Conservation (phyloP, 306 rosid genomes). For the Pterocarpus macrocarpus region DNA sequence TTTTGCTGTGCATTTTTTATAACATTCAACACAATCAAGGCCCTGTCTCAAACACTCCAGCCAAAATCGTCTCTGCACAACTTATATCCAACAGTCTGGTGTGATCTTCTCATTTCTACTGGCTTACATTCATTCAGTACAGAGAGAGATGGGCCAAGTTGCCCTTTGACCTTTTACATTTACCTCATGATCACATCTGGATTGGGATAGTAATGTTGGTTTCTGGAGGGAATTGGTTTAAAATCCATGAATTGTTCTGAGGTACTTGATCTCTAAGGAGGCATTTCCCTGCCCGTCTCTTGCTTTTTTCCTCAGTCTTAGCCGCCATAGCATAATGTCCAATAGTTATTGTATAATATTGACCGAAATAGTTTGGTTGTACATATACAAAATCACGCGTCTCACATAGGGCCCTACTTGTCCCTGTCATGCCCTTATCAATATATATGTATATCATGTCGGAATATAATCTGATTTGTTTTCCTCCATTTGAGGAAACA, state of each 20-base stretch:
- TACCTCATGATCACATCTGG: constrained; percentile 2
- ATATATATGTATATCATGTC: neutral
- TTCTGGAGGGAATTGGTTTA: constrained; percentile 30
- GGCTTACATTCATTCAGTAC: constrained; percentile 7
- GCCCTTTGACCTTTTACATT: constrained; percentile 36
- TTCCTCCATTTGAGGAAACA: constrained; percentile 26
- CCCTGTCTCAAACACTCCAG: neutral
- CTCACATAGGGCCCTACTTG: constrained; percentile 7
- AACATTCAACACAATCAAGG: constrained; percentile 33
- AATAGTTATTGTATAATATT: constrained; percentile 37
- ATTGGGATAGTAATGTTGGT: constrained; percentile 35
- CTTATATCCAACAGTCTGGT: neutral
- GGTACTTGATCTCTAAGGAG: constrained; percentile 4
- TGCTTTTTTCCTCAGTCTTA: neutral
- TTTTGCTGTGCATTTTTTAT: neutral
- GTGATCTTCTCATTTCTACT: constrained; percentile 8
- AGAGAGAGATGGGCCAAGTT: constrained; percentile 26
- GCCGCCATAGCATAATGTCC: constrained; percentile 10
- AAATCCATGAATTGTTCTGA: constrained; percentile 17
- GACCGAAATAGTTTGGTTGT: constrained; percentile 33
- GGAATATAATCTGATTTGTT: constrained; percentile 2
- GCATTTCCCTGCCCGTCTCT: neutral
- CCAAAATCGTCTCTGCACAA: neutral
- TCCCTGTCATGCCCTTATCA: neutral
- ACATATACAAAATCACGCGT: constrained; percentile 43